Evolutionary conservation across 148 eudicot genomes (phyloP).

Genomic region (Chenopodium quinoa): DNA sequence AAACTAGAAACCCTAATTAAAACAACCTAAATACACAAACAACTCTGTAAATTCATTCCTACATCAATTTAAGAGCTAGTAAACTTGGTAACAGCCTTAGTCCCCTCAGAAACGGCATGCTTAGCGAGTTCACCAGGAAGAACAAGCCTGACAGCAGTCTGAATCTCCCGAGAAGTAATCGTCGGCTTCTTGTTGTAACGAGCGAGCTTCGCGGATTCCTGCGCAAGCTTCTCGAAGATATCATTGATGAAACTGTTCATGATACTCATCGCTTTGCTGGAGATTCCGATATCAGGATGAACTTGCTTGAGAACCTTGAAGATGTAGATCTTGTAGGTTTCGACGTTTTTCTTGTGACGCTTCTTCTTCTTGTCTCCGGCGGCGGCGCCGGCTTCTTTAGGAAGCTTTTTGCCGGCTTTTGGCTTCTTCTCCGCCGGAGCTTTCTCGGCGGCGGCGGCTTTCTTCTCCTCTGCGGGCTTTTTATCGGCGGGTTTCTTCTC

Average conservation of each 20-base stretch:
- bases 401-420: conserved; percentile 53
- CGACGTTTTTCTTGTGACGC: conserved; percentile 49
- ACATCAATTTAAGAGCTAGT: conserved; percentile 32
- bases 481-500: conserved; percentile 50
- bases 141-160: conserved; percentile 49
- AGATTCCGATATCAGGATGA: conserved; percentile 56
- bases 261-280: conserved; percentile 59
- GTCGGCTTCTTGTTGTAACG: conserved; percentile 54
- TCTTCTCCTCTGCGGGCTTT: conserved; percentile 43
- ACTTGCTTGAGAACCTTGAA: conserved; percentile 59
- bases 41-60: not conserved
- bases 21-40: not conserved
- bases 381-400: conserved; percentile 43
- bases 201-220: conserved; percentile 41
- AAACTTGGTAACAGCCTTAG: conserved; percentile 48
- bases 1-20: not conserved
- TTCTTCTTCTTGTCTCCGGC: conserved; percentile 58
- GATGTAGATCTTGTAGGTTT: conserved; percentile 65
- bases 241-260: conserved; percentile 59
- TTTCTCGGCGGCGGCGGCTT: conserved; percentile 37
- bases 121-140: conserved; percentile 50
- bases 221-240: conserved; percentile 47
- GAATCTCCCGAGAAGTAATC: conserved; percentile 48
- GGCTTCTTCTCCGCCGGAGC: conserved; percentile 54
- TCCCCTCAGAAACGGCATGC: conserved; percentile 50